phyloP scores from a whole-genome alignment of 305 asterid genomes.

The Solanum hybrid region DNA sequence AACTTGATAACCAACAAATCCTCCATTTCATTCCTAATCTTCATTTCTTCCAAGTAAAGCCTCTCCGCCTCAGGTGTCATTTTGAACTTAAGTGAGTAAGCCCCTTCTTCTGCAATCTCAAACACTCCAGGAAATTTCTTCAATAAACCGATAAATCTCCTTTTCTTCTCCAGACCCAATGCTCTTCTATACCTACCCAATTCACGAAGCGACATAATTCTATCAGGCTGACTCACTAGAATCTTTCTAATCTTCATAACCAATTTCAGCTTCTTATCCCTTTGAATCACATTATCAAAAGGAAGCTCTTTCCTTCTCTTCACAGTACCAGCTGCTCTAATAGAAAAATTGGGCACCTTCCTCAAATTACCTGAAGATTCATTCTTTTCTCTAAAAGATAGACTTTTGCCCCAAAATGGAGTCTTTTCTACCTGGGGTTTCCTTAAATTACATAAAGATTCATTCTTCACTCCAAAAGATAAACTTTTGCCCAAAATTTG shows the following conservation, averaged over 20 bases:
- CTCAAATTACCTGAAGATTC: slow-evolving; percentile 20
- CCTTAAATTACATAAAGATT: slow-evolving; percentile 16
- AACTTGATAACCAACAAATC: slow-evolving; percentile 68
- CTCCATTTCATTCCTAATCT: slow-evolving; percentile 82
- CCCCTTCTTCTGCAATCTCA: slow-evolving; percentile 94
- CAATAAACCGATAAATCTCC: slow-evolving; percentile 70
- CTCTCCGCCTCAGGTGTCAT: slow-evolving; percentile 85
- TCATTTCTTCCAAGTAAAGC: slow-evolving; percentile 87
- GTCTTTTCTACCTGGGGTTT: slow-evolving; percentile 29
- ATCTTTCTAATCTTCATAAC: slow-evolving; percentile 81
- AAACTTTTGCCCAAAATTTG: slow-evolving; percentile 41
- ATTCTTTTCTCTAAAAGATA: slow-evolving; percentile 23
- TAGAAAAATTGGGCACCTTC: slow-evolving; percentile 25
- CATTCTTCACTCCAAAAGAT: slow-evolving; percentile 23
- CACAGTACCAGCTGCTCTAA: slow-evolving; percentile 47
- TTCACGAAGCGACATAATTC: slow-evolving; percentile 68
- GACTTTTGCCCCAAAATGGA: slow-evolving; percentile 39
- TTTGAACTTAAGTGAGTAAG: slow-evolving; percentile 61
- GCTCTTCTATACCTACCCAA: slow-evolving; percentile 71
- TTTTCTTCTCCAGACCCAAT: slow-evolving; percentile 49
- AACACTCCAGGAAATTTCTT: slow-evolving; percentile 87
- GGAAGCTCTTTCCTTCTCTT: slow-evolving; percentile 93
- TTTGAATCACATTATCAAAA: slow-evolving; percentile 86
- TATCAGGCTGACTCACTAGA: slow-evolving; percentile 76
- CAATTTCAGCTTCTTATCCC: slow-evolving; percentile 87